Conservation (phyloP, 768 basidiomycete genomes). For the Agaricus subrufescens region DNA sequence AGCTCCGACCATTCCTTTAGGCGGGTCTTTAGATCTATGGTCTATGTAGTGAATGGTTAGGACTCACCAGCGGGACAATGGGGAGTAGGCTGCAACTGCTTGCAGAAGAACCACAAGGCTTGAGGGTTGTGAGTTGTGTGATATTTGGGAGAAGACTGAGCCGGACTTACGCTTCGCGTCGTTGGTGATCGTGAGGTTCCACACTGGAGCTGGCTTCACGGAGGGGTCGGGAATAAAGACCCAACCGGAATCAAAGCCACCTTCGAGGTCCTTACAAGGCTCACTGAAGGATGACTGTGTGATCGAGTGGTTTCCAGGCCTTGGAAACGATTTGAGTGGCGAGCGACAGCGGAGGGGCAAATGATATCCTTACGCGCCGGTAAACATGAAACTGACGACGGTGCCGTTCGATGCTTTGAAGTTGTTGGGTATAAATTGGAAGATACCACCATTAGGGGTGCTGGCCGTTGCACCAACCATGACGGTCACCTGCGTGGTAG, state of each 20-base stretch:
- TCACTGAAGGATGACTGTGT: constrained; percentile 43
- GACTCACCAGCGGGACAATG: constrained; percentile 36
- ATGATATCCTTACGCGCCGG: constrained; percentile 31
- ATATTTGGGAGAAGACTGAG: constrained; percentile 13
- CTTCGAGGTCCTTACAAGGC: constrained; percentile 38
- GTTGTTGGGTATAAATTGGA: constrained; percentile 41
- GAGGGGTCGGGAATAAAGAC: constrained; percentile 31
- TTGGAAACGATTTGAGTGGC: constrained; percentile 10
- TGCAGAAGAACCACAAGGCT: constrained; percentile 62
- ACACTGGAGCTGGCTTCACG: constrained; percentile 27
- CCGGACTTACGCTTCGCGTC: constrained; percentile 34
- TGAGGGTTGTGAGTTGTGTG: constrained; percentile 11
- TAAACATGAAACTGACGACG: constrained; percentile 45
- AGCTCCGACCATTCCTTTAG: constrained; percentile 43
- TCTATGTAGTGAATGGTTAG: background rate
- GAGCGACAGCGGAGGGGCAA: background rate
- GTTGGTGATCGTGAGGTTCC: constrained; percentile 49
- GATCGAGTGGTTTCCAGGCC: constrained; percentile 50
- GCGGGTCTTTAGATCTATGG: background rate
- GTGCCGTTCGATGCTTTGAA: constrained; percentile 40
- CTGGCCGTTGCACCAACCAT: constrained; percentile 31
- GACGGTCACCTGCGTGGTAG: constrained; percentile 18
- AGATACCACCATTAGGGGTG: constrained; percentile 27
- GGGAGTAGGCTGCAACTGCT: constrained; percentile 31
- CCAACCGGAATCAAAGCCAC: constrained; percentile 57